Conservation (phyloP, 2,329 filamentous ascomycete genomes). For the Curvularia verruculosa region DNA sequence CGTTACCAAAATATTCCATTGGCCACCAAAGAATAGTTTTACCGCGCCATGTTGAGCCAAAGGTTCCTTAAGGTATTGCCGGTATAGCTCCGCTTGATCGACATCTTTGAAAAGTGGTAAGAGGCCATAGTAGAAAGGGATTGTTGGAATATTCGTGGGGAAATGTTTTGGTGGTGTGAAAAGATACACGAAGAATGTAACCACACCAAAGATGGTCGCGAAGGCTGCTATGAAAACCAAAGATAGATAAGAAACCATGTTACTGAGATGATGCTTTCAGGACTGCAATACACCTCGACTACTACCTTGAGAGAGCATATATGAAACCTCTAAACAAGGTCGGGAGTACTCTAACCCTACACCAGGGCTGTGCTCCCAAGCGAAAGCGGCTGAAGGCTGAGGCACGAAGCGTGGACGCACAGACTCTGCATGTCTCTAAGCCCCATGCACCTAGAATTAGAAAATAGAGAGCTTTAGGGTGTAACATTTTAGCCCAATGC, state of each 20-base stretch:
- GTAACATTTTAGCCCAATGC: constrained; percentile 16
- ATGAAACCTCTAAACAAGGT: constrained; percentile 19
- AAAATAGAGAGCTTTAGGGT: constrained; percentile 24
- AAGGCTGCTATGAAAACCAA: constrained; percentile 31
- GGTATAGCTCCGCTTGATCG: constrained; percentile 53
- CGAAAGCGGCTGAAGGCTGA: constrained; percentile 14
- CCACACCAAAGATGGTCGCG: constrained; percentile 20
- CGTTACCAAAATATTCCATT: constrained; percentile 58
- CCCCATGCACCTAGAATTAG: constrained; percentile 25
- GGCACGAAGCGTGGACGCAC: constrained; percentile 18
- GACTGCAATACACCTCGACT: constrained; percentile 1
- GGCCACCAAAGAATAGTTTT: constrained; percentile 57
- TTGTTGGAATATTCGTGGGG: constrained; percentile 50
- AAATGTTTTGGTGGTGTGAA: constrained; percentile 37
- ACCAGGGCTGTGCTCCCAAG: constrained; percentile 17
- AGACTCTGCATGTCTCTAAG: constrained; percentile 6
- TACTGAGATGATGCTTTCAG: constrained; percentile 7
- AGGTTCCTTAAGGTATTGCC: constrained; percentile 49
- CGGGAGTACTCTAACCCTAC: constrained; percentile 17
- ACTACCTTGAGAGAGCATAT: constrained; percentile 19
- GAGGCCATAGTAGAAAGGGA: constrained; percentile 55
- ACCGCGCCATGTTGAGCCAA: constrained; percentile 54
- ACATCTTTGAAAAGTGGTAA: constrained; percentile 52
- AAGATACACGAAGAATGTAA: constrained; percentile 34
- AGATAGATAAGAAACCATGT: constrained; percentile 33